Conservation (phyloP, 2,329 filamentous ascomycete genomes). For the Calycina marina region DNA sequence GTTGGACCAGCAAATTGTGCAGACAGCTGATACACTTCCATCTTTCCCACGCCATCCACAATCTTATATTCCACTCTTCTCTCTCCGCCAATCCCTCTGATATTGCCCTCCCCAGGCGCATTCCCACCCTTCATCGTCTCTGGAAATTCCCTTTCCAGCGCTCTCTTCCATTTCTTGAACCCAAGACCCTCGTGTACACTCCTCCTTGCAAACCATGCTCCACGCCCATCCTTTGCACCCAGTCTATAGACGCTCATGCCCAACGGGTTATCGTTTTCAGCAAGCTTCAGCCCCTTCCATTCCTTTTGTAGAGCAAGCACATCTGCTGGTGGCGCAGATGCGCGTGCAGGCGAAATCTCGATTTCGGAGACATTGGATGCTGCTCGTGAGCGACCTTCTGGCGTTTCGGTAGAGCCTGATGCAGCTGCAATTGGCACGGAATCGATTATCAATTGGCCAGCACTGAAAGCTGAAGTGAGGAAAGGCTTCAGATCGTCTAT, state of each 20-base stretch:
- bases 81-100: conserved; percentile 78
- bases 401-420: conserved; percentile 28
- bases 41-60: conserved; percentile 41
- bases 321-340: conserved; percentile 25
- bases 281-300: conserved; percentile 71
- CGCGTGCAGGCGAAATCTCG: conserved; percentile 34
- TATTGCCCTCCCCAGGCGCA: conserved; percentile 55
- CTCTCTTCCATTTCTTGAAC: conserved; percentile 65
- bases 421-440: conserved; percentile 51
- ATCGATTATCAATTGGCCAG: conserved; percentile 58
- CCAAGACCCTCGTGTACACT: conserved; percentile 68
- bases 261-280: conserved; percentile 57
- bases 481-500: conserved; percentile 36
- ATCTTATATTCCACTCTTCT: conserved; percentile 48
- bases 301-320: conserved; percentile 56
- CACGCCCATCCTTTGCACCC: conserved; percentile 62
- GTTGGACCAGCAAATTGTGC: conserved; percentile 85
- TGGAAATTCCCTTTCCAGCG: conserved; percentile 64
- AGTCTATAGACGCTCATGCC: conserved; percentile 71
- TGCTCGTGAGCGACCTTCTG: conserved; percentile 38
- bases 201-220: conserved; percentile 77
- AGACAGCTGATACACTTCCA: conserved; percentile 72
- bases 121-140: conserved; percentile 61
- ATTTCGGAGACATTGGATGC: conserved; percentile 34
- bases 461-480: conserved; percentile 43